Conservation (phyloP, 192 early-diverging fungal species). For the Backusella tuberculispora region DNA sequence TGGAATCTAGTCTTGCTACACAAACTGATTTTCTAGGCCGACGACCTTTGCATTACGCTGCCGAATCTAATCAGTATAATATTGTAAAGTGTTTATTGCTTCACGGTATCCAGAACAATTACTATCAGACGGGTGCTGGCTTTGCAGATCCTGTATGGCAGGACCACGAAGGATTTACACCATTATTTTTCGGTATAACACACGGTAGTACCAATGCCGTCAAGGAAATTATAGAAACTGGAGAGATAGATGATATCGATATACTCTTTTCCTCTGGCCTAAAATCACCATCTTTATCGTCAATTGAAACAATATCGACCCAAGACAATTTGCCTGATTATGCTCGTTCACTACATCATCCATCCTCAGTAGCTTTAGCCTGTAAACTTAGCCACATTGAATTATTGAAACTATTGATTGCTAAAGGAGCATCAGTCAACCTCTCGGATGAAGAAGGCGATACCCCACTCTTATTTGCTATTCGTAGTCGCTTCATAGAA, state of each 20-base stretch:
- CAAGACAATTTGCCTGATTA: conserved; percentile 21
- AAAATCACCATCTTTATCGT: conserved; percentile 1
- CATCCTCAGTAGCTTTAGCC: conserved; percentile 56
- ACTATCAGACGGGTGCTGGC: conserved; percentile 30
- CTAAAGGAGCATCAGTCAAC: conserved; percentile 57
- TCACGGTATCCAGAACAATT: conserved; percentile 42
- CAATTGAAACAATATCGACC: not conserved
- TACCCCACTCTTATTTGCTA: conserved; percentile 58
- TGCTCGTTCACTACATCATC: conserved; percentile 24
- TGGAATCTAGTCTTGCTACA: conserved; percentile 30
- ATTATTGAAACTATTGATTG: conserved; percentile 54
- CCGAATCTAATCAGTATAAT: conserved; percentile 50
- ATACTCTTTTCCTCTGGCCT: conserved; percentile 29
- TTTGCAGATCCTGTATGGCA: conserved; percentile 54
- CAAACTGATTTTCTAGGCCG: conserved; percentile 59
- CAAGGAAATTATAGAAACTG: conserved; percentile 54
- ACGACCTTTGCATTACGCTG: conserved; percentile 64
- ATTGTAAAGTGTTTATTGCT: conserved; percentile 49
- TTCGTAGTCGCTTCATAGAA: conserved; percentile 54
- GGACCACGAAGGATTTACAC: conserved; percentile 66
- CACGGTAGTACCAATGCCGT: conserved; percentile 52
- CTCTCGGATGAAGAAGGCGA: conserved; percentile 70
- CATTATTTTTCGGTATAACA: conserved; percentile 63
- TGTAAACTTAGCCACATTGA: conserved; percentile 52
- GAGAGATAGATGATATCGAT: conserved; percentile 55